Conservation (phyloP, 2,329 filamentous ascomycete genomes). For the Cercospora zeina region DNA sequence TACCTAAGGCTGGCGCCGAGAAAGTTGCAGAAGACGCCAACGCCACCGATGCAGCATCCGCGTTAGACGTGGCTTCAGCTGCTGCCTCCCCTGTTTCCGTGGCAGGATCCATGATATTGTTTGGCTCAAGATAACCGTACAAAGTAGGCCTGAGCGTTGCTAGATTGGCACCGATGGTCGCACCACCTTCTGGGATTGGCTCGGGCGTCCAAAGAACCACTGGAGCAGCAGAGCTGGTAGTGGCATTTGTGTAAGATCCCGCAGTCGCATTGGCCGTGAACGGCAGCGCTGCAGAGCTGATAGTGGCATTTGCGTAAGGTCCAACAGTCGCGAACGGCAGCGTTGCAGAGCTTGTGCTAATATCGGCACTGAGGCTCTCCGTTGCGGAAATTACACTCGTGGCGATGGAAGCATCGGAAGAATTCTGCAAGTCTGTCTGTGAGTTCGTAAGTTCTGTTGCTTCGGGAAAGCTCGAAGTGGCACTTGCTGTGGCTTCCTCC, state of each 20-base stretch:
- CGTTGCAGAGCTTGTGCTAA: neutral
- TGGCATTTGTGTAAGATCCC: neutral
- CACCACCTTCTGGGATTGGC: constrained; percentile 5
- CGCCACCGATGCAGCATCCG: neutral
- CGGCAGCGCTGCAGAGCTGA: neutral
- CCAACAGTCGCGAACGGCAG: neutral
- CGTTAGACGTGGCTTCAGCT: neutral
- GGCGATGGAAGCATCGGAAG: neutral
- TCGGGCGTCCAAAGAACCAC: constrained; percentile 8
- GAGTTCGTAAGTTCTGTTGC: neutral
- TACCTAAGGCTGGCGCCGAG: neutral
- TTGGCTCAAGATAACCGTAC: constrained; percentile 4
- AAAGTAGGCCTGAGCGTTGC: constrained; percentile 2
- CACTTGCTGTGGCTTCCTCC: too few relatives aligned
- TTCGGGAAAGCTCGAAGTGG: neutral
- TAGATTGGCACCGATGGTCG: constrained; percentile 7
- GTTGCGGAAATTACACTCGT: neutral
- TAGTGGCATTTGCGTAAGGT: neutral
- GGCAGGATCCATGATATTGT: constrained; percentile 8
- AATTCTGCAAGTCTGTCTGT: neutral
- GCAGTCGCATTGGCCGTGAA: neutral
- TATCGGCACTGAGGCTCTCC: neutral
- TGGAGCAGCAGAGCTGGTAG: constrained; percentile 2
- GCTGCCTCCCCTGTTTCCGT: neutral
- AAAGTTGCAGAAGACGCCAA: neutral